Percentiles rank a stretch among this genome's conserved stretches.
Conservation (phyloP, 2,329 filamentous ascomycete genomes). For the Botrytis porri region DNA sequence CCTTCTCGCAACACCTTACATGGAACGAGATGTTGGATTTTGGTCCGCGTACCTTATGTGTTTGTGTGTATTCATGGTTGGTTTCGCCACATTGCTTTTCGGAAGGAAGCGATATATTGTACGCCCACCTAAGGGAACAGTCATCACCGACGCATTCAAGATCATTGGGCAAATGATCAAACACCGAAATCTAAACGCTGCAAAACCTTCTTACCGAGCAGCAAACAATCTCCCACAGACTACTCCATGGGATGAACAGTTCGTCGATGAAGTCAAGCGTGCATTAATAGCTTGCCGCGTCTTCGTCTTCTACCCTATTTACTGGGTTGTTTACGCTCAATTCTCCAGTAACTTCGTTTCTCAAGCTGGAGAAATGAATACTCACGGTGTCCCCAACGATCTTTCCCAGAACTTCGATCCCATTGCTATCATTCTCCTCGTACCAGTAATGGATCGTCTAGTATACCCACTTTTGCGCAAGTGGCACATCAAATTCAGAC, state of each 20-base stretch:
- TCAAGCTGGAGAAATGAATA: constrained; percentile 54
- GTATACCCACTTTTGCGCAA: constrained; percentile 57
- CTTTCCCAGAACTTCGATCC: constrained; percentile 59
- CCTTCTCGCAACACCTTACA: constrained; percentile 44
- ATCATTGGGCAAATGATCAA: constrained; percentile 55
- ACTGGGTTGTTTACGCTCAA: constrained; percentile 45
- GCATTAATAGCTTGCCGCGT: constrained; percentile 55
- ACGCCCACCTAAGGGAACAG: constrained; percentile 56
- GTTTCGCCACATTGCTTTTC: constrained; percentile 48
- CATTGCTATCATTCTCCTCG: constrained; percentile 55
- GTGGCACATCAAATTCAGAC: constrained; percentile 54
- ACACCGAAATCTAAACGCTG: constrained; percentile 50
- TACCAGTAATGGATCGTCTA: constrained; percentile 50
- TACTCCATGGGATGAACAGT: constrained; percentile 46
- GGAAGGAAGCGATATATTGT: constrained; percentile 57
- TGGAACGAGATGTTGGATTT: constrained; percentile 48
- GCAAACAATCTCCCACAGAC: constrained; percentile 24
- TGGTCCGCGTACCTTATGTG: constrained; percentile 45
- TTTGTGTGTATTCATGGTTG: constrained; percentile 54
- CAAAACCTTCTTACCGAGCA: constrained; percentile 61
- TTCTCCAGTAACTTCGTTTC: constrained; percentile 58
- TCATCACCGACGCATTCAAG: constrained; percentile 65
- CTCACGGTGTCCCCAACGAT: constrained; percentile 56
- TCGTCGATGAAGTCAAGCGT: constrained; percentile 46
- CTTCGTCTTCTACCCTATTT: constrained; percentile 59